Conservation (phyloP, 2,329 filamentous ascomycete genomes). For the Cladosporium sp. region DNA sequence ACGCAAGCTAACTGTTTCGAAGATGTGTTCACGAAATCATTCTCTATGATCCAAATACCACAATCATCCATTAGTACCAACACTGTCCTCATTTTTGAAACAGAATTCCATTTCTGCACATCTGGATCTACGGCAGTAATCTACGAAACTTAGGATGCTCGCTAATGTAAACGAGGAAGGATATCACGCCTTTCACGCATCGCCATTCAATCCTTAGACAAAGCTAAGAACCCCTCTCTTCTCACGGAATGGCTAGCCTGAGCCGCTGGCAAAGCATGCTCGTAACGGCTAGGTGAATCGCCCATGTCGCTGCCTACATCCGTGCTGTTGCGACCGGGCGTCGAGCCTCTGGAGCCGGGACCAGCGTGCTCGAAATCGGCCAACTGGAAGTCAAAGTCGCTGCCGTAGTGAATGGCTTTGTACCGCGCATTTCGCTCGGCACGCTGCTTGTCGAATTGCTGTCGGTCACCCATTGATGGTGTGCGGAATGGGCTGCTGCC, state of each 20-base stretch:
- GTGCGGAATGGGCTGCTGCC: constrained; percentile 9
- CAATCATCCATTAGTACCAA: too few species aligned
- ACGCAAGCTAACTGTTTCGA: too few species aligned
- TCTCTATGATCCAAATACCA: too few species aligned
- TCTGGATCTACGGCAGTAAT: neutral
- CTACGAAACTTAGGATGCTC: neutral
- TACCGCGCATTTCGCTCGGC: constrained; percentile 26
- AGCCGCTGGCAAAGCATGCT: neutral
- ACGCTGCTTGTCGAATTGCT: constrained; percentile 22
- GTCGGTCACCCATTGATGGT: constrained; percentile 22
- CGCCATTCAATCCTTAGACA: constrained; percentile 5
- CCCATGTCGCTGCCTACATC: neutral
- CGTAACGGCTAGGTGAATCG: neutral
- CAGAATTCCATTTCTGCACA: too few species aligned
- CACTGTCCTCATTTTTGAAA: too few species aligned
- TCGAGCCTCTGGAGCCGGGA: constrained; percentile 1
- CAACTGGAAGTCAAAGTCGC: neutral
- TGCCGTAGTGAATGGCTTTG: constrained; percentile 18
- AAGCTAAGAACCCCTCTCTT: neutral
- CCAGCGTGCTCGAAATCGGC: constrained; percentile 6
- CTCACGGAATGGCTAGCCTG: neutral
- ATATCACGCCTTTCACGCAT: neutral
- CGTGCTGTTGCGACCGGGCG: neutral
- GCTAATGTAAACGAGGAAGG: neutral
- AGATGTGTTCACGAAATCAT: too few species aligned